Percentiles rank a stretch among this genome's conserved stretches.
These are phyloP conservation scores for Talaromyces wortmannii DNA, from an alignment of 495 filamentous ascomycete species.

Conservation along the genomic window DNA sequence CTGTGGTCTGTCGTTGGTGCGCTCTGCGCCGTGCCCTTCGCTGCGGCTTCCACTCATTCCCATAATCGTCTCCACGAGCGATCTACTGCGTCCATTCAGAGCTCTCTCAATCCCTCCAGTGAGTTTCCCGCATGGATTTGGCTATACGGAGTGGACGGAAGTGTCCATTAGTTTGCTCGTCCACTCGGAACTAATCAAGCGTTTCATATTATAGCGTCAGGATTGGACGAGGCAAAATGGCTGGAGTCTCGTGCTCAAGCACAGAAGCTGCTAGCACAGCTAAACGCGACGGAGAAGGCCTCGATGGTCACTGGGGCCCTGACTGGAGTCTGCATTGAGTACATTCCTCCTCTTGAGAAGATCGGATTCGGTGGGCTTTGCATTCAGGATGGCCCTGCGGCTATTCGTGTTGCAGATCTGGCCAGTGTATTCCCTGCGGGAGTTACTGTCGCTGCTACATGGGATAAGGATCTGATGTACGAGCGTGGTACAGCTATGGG, in stretches of 20 bases:
- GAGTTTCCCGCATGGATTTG: background rate
- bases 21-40: background rate
- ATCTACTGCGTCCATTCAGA: background rate
- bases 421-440: constrained; percentile 46
- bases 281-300: background rate
- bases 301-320: background rate
- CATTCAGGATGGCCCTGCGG: constrained; percentile 38
- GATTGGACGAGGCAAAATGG: background rate
- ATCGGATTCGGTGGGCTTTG: constrained; percentile 33
- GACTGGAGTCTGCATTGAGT: background rate
- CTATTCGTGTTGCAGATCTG: constrained; percentile 35
- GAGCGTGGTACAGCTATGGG: constrained; percentile 46
- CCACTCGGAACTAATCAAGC: background rate
- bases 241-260: background rate
- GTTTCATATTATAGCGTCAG: background rate
- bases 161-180: background rate
- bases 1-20: background rate
- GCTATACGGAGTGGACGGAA: background rate
- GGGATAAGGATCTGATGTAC: constrained; percentile 39
- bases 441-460: constrained; percentile 33
- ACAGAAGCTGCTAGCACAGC: background rate
- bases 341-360: background rate
- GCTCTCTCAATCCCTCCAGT: background rate
- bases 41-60: background rate
- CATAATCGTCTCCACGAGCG: background rate